A percentile compares a stretch with the other conserved stretches of the same genome.
Evolutionary conservation across 495 filamentous ascomycete species (phyloP).

Genomic region (Aspergillus homomorphus): DNA sequence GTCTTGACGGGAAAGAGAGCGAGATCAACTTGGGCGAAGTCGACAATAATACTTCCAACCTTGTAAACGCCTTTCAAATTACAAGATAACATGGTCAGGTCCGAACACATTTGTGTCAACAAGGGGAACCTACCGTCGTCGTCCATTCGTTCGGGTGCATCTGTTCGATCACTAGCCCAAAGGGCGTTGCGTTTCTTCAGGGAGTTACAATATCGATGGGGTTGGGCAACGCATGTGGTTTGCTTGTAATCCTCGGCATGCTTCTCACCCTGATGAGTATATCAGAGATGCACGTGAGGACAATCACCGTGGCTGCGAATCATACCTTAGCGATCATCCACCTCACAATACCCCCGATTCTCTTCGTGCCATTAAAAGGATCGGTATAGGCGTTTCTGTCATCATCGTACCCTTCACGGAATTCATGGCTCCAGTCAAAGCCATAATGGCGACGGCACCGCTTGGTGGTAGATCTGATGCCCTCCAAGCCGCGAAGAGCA

Average conservation of each 20-base stretch:
- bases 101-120: neutral
- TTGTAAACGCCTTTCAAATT: neutral
- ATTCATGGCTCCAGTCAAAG: neutral
- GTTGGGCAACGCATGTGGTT: too few species aligned
- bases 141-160: too few species aligned
- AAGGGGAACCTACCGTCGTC: too few species aligned
- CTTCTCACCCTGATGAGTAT: neutral
- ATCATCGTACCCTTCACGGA: constrained; percentile 1
- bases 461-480: neutral
- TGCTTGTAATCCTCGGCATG: too few species aligned
- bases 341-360: neutral
- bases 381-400: neutral
- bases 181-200: too few species aligned
- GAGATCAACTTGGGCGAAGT: neutral
- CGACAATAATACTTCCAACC: neutral
- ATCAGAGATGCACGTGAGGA: constrained; percentile 1
- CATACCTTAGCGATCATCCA: constrained; percentile 10
- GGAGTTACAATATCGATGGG: too few species aligned
- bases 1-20: neutral
- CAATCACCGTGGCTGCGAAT: neutral
- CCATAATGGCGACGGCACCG: constrained; percentile 13
- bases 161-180: too few species aligned
- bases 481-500: constrained; percentile 6
- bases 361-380: neutral
- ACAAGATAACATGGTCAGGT: neutral